Evolutionary conservation across 2,329 filamentous ascomycete species (phyloP).

Genomic region (Hypoxylon sp.): DNA sequence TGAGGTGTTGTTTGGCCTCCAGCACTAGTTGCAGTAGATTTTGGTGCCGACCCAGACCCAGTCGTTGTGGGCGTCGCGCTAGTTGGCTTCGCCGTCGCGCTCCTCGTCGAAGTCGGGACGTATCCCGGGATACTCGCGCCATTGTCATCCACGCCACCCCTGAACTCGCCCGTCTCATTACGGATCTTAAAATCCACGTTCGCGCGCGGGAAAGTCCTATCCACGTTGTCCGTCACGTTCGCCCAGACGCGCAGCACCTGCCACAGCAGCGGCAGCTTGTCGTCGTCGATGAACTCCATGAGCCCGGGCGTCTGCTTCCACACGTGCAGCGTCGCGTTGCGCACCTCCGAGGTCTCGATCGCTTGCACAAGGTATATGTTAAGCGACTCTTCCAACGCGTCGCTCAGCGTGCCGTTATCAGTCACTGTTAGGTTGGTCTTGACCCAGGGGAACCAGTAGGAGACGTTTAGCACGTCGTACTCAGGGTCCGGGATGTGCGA

Average conservation of each 20-base stretch:
- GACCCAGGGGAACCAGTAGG: conserved; percentile 33
- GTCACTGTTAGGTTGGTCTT: conserved; percentile 13
- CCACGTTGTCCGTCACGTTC: conserved; percentile 17
- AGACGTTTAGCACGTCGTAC: conserved; percentile 23
- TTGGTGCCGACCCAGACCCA: not conserved
- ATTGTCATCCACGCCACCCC: conserved; percentile 18
- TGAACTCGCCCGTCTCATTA: conserved; percentile 26
- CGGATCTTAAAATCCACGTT: conserved; percentile 32
- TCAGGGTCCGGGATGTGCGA: conserved; percentile 8
- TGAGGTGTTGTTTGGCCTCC: not conserved
- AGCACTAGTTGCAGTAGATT: not conserved
- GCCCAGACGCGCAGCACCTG: conserved; percentile 17
- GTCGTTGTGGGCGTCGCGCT: not conserved
- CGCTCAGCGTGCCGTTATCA: conserved; percentile 26
- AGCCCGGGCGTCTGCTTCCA: conserved; percentile 28
- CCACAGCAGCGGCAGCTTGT: not conserved
- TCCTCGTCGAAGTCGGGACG: not conserved
- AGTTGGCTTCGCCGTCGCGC: not conserved
- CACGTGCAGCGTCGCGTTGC: conserved; percentile 37
- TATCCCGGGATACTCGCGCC: conserved; percentile 10
- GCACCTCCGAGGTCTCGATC: conserved; percentile 13
- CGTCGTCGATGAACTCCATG: conserved; percentile 15
- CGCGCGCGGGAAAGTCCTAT: conserved; percentile 16
- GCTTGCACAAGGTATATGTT: not conserved
- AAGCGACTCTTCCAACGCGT: not conserved